Conservation (phyloP, 129 eudicot species). For the Erigeron canadensis region DNA sequence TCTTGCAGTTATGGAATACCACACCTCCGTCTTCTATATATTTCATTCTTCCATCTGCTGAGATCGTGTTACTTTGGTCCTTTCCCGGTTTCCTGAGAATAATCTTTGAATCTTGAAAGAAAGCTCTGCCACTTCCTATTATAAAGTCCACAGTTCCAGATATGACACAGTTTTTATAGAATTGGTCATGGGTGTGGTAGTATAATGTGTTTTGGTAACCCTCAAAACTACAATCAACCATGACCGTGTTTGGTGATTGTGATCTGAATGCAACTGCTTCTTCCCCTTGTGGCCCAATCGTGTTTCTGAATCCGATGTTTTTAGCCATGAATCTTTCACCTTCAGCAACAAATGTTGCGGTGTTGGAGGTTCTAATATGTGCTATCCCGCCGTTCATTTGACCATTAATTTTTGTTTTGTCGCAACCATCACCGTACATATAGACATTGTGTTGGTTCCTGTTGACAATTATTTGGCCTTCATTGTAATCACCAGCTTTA, state of each 20-base stretch:
- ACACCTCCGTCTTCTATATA: constrained; percentile 33
- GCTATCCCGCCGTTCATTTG: constrained; percentile 8
- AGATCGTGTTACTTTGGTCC: constrained; percentile 39
- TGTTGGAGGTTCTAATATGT: constrained; percentile 17
- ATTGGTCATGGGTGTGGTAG: constrained; percentile 50
- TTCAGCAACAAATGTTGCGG: constrained; percentile 37
- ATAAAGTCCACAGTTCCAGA: constrained; percentile 55
- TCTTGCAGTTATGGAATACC: constrained; percentile 53
- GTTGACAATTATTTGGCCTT: constrained; percentile 38
- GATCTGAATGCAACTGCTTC: constrained; percentile 57
- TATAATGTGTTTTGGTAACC: constrained; percentile 58
- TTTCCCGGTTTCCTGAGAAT: constrained; percentile 27
- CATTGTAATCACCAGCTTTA: constrained; percentile 50
- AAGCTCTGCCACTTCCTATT: constrained; percentile 48
- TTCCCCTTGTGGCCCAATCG: constrained; percentile 42
- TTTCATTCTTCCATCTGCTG: constrained; percentile 42
- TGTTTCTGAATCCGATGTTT: constrained; percentile 43
- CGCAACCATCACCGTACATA: constrained; percentile 66
- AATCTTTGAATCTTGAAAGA: constrained; percentile 50
- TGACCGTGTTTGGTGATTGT: constrained; percentile 32
- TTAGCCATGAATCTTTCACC: constrained; percentile 47
- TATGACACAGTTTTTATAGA: constrained; percentile 50
- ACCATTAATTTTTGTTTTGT: constrained; percentile 48
- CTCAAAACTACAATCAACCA: constrained; percentile 56
- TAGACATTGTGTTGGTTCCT: constrained; percentile 36